phyloP scores from a whole-genome alignment of 192 early-diverging fungal species.

The Entomortierella parvispora region DNA sequence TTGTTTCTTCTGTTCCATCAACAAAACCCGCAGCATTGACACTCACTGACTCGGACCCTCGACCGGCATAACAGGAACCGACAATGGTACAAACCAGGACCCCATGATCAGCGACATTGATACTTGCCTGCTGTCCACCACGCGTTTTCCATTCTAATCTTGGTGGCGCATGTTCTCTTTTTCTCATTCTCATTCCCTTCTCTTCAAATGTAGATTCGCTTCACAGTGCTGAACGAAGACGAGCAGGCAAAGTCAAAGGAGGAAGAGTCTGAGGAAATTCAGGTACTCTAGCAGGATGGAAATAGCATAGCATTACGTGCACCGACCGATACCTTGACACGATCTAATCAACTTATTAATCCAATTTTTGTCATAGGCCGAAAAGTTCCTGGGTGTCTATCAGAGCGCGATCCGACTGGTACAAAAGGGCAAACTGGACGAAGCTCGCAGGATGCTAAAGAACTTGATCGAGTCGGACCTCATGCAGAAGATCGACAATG shows the following conservation, averaged over 20 bases:
- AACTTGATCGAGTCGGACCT: constrained; percentile 51
- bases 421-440: constrained; percentile 48
- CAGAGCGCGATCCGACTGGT: constrained; percentile 55
- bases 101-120: too few species aligned
- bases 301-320: too few species aligned
- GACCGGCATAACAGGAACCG: too few species aligned
- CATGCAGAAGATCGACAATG: constrained; percentile 47
- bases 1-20: too few species aligned
- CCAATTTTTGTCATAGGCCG: constrained; percentile 40
- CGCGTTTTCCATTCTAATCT: neutral
- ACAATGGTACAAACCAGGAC: too few species aligned
- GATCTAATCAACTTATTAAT: neutral
- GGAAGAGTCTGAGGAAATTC: constrained; percentile 51
- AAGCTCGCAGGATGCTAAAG: constrained; percentile 50
- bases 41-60: too few species aligned
- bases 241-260: constrained; percentile 34
- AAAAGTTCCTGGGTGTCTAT: constrained; percentile 55
- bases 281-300: constrained; percentile 6
- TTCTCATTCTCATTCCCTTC: neutral
- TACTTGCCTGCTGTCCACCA: too few species aligned
- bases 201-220: constrained; percentile 37
- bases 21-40: too few species aligned
- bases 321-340: neutral
- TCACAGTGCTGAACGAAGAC: constrained; percentile 45
- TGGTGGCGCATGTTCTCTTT: neutral